Evolutionary conservation across 371 early-diverging fungal genomes (phyloP), one percentile per base, ranked within the genome.

Genomic region (Mortierella polycephala): DNA sequence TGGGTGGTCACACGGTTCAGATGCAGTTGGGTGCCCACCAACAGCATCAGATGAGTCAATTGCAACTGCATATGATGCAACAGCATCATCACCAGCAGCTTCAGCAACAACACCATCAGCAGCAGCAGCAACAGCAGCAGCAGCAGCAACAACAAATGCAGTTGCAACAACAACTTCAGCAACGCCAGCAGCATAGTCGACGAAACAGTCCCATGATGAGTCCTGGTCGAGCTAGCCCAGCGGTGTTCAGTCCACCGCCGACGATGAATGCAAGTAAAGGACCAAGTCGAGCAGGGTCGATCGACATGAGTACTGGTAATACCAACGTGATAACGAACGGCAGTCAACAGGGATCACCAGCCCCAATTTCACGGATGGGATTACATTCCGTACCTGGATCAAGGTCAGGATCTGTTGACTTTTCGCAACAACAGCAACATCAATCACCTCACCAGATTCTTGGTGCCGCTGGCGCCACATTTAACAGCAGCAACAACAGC

Each of bases 181-280:
- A 60, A 41, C 44, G 44, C 6, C 60, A 60, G 14, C 64, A 64
- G 21, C 60, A 64, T 8, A 79, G 72, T 30, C 60, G 72, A 23
- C 72, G 72, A 42, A 72, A 72, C 13, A 79, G 72, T n/a, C 72
- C 72, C 9, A 68, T 76, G 76, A 76, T 76, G 76, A 76, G 76
- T 20, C 76, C 76, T 53, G 76, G 76, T 5, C 63, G 62, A 18
- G 49, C 54, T 9, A 76, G 67, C 21, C 71, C 76, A 16, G 76
- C 76, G n/a, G 64, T 76, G 63, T 76, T 76, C 18, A 76, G 76
- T 41, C 71, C 76, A 1, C 71, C 76, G 13, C 67, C 76, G 13
- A 42, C 62, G 45, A 53, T 53, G 55, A 66, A 23, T 5, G 61
- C 61, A 44, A 60, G 56, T 7, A 56, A 51, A 45, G 67, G 57